phyloP scores from a whole-genome alignment of 1,139 yeast genomes.

The Saccharomyces hybrid region DNA sequence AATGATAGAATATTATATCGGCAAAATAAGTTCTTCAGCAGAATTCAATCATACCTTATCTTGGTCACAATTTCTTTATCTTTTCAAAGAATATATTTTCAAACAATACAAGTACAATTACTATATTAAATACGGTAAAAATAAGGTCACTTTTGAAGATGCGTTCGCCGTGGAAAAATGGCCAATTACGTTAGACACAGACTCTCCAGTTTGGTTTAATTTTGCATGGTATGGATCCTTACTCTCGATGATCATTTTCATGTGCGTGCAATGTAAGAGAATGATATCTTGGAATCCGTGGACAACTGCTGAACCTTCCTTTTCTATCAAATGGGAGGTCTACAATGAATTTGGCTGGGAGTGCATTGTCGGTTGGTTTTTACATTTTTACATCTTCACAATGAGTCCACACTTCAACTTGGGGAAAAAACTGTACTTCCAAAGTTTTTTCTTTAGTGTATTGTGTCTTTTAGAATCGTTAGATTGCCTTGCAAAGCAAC shows the following conservation, averaged over 20 bases:
- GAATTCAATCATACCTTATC: neutral
- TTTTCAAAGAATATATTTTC: neutral
- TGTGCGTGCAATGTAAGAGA: neutral
- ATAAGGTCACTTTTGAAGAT: constrained; percentile 1
- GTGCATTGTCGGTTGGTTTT: constrained; percentile 47
- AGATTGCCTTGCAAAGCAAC: constrained; percentile 3
- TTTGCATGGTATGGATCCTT: neutral
- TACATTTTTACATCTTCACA: constrained; percentile 47
- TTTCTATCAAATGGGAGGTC: constrained; percentile 2
- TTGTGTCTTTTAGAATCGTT: constrained; percentile 32
- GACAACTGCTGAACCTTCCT: constrained; percentile 1
- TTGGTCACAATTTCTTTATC: neutral
- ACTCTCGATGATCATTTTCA: neutral
- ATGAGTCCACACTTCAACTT: constrained; percentile 48
- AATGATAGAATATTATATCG: constrained; percentile 1
- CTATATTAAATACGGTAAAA: constrained; percentile 12
- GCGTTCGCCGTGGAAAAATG: constrained; percentile 11
- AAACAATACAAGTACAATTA: constrained; percentile 19
- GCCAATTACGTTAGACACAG: constrained; percentile 11
- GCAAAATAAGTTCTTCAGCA: neutral
- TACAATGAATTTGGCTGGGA: constrained; percentile 34
- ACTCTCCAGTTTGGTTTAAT: neutral
- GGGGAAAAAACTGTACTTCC: constrained; percentile 44
- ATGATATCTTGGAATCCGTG: constrained; percentile 20
- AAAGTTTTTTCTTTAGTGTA: constrained; percentile 53